These are phyloP conservation scores for Calocybe cyanea DNA, from an alignment of 768 basidiomycete genomes.

Conservation along the genomic window DNA sequence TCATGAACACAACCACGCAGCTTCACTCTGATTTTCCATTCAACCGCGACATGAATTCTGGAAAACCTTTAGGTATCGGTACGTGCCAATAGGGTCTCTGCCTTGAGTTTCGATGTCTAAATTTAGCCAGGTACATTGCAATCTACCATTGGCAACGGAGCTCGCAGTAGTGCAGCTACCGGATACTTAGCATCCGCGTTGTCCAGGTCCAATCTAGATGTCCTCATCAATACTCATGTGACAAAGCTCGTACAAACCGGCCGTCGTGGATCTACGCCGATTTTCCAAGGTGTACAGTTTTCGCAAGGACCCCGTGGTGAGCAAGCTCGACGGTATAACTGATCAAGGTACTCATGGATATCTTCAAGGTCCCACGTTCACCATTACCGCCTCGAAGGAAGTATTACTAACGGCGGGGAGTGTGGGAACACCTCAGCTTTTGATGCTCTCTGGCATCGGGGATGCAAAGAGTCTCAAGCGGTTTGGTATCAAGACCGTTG, in stretches of 20 bases:
- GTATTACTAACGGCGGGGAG: conserved; percentile 29
- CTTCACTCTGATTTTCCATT: conserved; percentile 21
- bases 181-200: conserved; percentile 21
- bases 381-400: conserved; percentile 23
- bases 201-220: conserved; percentile 25
- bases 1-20: conserved; percentile 26
- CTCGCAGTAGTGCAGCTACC: conserved; percentile 26
- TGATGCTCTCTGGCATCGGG: conserved; percentile 27
- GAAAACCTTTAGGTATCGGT: conserved; percentile 23
- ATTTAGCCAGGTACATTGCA: conserved; percentile 20
- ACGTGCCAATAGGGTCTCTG: neutral
- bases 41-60: conserved; percentile 22
- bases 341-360: neutral
- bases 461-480: conserved; percentile 10
- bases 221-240: conserved; percentile 24
- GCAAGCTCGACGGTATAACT: neutral
- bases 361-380: conserved; percentile 1
- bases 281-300: conserved; percentile 19
- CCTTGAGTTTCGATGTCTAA: neutral
- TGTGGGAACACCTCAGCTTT: conserved; percentile 25
- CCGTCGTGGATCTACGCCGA: neutral
- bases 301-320: conserved; percentile 11
- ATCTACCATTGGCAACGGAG: conserved; percentile 19
- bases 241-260: conserved; percentile 8
- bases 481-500: conserved; percentile 16